Evolutionary conservation across 371 early-diverging fungal genomes (phyloP).

Genomic region (Batkoa obscura): DNA sequence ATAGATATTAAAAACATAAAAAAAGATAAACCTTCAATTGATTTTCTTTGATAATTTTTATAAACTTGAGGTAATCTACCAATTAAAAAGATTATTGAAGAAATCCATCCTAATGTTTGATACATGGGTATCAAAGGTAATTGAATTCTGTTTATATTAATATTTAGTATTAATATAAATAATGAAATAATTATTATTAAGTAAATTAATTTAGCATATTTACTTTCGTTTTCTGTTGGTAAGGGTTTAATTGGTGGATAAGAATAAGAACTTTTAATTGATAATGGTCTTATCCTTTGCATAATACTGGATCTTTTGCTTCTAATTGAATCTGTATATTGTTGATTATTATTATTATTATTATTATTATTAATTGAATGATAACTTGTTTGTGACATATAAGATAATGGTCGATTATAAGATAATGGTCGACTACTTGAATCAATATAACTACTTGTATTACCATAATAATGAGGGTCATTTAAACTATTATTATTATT

Average conservation of each 20-base stretch:
- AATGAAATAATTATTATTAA: too few relatives aligned
- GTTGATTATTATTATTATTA: too few relatives aligned
- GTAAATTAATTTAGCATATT: too few relatives aligned
- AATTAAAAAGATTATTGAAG: constrained; percentile 15
- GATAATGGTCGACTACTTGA: not conserved
- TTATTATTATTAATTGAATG: too few relatives aligned
- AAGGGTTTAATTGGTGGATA: too few relatives aligned
- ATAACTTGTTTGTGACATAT: too few relatives aligned
- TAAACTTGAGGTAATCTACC: constrained; percentile 65
- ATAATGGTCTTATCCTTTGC: too few relatives aligned
- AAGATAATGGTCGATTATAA: too few relatives aligned
- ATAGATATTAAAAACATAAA: constrained; percentile 63
- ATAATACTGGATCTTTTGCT: too few relatives aligned
- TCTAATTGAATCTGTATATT: too few relatives aligned
- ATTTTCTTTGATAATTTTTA: constrained; percentile 44
- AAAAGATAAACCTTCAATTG: constrained; percentile 48
- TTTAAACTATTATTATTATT: not conserved
- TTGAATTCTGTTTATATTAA: not conserved
- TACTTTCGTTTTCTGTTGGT: not conserved
- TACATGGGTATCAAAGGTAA: too few relatives aligned
- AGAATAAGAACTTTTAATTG: not conserved
- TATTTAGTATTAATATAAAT: not conserved
- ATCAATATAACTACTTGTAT: not conserved
- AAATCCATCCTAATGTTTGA: constrained; percentile 2
- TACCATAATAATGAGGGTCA: not conserved